Conservation (phyloP, 495 filamentous ascomycete species). For the Penicillium riverlandense region DNA sequence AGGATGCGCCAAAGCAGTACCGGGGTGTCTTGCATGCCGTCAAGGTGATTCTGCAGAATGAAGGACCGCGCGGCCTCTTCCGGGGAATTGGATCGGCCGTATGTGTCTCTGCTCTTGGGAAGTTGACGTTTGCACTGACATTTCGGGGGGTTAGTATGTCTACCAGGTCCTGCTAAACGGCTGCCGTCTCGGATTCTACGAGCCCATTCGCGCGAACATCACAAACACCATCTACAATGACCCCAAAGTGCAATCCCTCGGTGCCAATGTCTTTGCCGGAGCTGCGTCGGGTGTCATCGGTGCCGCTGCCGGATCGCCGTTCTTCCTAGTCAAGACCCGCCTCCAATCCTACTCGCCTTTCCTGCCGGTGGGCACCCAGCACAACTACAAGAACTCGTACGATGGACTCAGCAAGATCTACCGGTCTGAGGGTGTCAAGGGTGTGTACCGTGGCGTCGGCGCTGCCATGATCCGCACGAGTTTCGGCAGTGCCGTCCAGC, state of each 20-base stretch:
- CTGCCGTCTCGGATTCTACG: constrained; percentile 95
- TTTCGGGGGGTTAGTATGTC: constrained; percentile 55
- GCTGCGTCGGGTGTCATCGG: constrained; percentile 84
- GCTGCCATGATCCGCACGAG: constrained; percentile 97
- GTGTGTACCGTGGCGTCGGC: constrained; percentile 81
- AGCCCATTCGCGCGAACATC: constrained; percentile 70
- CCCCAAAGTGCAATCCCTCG: constrained; percentile 66
- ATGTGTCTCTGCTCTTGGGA: constrained; percentile 13
- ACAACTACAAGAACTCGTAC: constrained; percentile 77
- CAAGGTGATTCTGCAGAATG: constrained; percentile 83
- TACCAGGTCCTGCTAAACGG: constrained; percentile 97
- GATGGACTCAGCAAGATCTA: constrained; percentile 81
- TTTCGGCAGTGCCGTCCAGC: constrained; percentile 89
- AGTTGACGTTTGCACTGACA: constrained; percentile 1
- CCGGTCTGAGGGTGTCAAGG: constrained; percentile 63
- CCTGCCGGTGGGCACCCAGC: constrained; percentile 91
- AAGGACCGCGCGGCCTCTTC: constrained; percentile 79
- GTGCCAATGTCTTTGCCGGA: constrained; percentile 87
- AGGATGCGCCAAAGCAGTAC: constrained; percentile 78
- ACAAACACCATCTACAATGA: constrained; percentile 65
- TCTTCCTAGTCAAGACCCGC: constrained; percentile 97
- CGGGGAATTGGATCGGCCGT: constrained; percentile 84
- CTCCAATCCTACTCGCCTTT: constrained; percentile 93
- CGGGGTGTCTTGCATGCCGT: constrained; percentile 89
- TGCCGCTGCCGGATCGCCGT: constrained; percentile 84